These are phyloP conservation scores for Fraxinus latifolia DNA, from an alignment of 305 asterid genomes.

Conservation along the genomic window DNA sequence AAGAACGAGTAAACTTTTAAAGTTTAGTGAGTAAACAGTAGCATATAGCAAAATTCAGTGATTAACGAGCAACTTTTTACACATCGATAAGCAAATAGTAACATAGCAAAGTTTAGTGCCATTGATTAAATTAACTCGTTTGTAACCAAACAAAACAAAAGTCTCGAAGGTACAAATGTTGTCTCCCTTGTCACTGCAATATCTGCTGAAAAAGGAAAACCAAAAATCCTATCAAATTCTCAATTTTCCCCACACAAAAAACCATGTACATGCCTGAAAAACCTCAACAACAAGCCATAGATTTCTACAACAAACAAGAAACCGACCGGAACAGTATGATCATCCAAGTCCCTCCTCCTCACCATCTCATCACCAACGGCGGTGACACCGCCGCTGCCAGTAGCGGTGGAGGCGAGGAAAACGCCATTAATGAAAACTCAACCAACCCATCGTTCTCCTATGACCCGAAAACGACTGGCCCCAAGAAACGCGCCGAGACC, in stretches of 20 bases:
- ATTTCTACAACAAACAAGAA: conserved; percentile 26
- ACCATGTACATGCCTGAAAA: conserved; percentile 23
- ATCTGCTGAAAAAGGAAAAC: background rate
- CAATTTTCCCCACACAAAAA: background rate
- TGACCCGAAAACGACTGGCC: conserved; percentile 29
- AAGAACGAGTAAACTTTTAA: too few relatives aligned
- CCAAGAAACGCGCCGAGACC: conserved; percentile 91
- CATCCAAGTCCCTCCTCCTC: conserved; percentile 13
- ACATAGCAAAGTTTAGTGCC: too few relatives aligned
- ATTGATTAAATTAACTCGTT: too few relatives aligned
- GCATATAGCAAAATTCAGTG: too few relatives aligned
- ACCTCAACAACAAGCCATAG: conserved; percentile 18
- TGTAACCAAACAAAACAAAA: background rate
- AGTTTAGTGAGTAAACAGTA: too few relatives aligned
- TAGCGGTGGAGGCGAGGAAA: conserved; percentile 16
- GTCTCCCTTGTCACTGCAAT: background rate
- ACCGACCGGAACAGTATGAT: conserved; percentile 18
- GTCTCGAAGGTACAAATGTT: background rate
- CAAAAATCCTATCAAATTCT: background rate
- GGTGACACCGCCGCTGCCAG: background rate
- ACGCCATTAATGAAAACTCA: conserved; percentile 23
- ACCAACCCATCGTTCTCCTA: conserved; percentile 37
- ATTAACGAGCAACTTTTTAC: too few relatives aligned
- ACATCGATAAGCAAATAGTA: too few relatives aligned
- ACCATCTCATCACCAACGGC: conserved; percentile 17